Percentiles rank a stretch among this genome's conserved stretches.
Evolutionary conservation across 108 stramenopile genomes (phyloP).

Genomic region (Heterococcus sp.): DNA sequence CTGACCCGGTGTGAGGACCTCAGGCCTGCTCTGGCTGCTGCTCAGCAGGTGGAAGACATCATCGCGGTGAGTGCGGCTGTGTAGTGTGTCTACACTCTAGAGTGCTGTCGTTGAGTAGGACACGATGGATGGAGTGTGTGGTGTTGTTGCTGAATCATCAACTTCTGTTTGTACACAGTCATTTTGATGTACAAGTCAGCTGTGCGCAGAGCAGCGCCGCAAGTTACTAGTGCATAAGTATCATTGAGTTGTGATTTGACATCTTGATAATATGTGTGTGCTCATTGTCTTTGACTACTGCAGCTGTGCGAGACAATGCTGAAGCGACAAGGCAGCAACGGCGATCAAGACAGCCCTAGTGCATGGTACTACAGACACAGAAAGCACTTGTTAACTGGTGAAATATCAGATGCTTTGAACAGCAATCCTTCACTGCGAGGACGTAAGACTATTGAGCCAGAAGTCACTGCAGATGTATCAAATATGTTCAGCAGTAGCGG

Average conservation of each 20-base stretch:
- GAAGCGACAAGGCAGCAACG: not conserved
- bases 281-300: not conserved
- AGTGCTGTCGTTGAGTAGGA: not conserved
- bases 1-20: not conserved
- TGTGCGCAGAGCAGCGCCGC: not conserved
- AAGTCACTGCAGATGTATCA: too few species aligned
- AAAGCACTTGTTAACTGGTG: too few species aligned
- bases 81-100: not conserved
- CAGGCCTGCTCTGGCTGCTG: not conserved
- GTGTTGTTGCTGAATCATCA: not conserved
- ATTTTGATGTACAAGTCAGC: not conserved
- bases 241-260: not conserved
- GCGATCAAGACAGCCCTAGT: not conserved
- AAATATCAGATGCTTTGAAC: too few species aligned
- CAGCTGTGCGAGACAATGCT: not conserved
- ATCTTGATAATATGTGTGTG: not conserved
- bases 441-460: too few species aligned
- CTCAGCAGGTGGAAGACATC: not conserved
- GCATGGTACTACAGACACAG: not conserved
- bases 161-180: not conserved
- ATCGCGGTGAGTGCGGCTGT: not conserved
- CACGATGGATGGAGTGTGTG: not conserved
- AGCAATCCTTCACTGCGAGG: too few species aligned
- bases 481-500: too few species aligned
- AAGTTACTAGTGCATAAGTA: not conserved